Conservation (phyloP, 2,329 filamentous ascomycete species). For the Coleophoma cylindrospora region DNA sequence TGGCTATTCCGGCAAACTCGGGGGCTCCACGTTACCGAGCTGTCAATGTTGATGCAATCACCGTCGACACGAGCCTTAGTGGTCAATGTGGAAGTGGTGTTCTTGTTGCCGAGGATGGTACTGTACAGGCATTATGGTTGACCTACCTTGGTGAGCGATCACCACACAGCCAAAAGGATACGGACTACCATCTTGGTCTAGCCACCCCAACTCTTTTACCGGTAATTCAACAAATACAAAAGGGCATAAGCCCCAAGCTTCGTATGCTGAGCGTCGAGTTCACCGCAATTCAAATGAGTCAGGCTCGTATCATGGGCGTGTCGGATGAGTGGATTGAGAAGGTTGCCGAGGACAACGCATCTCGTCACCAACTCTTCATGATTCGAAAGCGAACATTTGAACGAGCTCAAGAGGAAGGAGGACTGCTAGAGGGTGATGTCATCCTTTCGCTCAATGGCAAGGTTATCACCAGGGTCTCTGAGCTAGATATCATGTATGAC, state of each 20-base stretch:
- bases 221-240: slow-evolving; percentile 81
- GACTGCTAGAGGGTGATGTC: slow-evolving; percentile 84
- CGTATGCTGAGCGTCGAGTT: slow-evolving; percentile 93
- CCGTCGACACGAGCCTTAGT: slow-evolving; percentile 88
- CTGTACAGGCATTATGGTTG: slow-evolving; percentile 92
- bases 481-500: slow-evolving; percentile 95
- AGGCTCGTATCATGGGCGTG: slow-evolving; percentile 95
- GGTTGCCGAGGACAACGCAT: slow-evolving; percentile 81
- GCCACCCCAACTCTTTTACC: slow-evolving; percentile 84
- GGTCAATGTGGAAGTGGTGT: slow-evolving; percentile 93
- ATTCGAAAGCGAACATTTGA: slow-evolving; percentile 82
- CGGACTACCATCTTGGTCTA: slow-evolving; percentile 93
- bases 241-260: slow-evolving; percentile 72
- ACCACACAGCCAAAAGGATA: slow-evolving; percentile 74
- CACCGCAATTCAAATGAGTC: slow-evolving; percentile 92
- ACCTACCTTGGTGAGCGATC: slow-evolving; percentile 92
- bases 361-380: slow-evolving; percentile 97
- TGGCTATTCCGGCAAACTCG: slow-evolving; percentile 90
- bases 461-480: slow-evolving; percentile 86
- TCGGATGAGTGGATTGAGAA: slow-evolving; percentile 93
- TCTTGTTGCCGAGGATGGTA: slow-evolving; percentile 81
- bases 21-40: slow-evolving; percentile 89
- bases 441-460: slow-evolving; percentile 87
- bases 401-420: slow-evolving; percentile 53
- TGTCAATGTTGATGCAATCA: slow-evolving; percentile 94